These are phyloP conservation scores for Hericium rajendrae DNA, from an alignment of 768 basidiomycete genomes.

Conservation along the genomic window DNA sequence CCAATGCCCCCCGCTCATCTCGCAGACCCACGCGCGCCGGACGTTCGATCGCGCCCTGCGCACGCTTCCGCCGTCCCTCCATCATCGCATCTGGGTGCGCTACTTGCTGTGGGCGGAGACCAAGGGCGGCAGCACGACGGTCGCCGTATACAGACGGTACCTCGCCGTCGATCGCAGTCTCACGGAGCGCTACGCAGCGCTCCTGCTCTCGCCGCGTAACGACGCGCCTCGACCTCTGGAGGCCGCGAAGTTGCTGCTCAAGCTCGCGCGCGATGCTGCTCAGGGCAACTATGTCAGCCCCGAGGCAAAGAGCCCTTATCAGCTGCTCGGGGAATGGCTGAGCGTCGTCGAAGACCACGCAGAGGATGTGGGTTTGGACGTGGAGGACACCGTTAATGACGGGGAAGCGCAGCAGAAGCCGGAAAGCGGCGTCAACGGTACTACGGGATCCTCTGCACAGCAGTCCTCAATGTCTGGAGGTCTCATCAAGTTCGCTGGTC, in stretches of 20 bases:
- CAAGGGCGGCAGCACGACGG: slow-evolving; percentile 69
- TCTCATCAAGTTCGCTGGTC: slow-evolving; percentile 64
- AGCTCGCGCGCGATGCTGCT: slow-evolving; percentile 74
- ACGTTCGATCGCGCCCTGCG: slow-evolving; percentile 93
- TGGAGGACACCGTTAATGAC: slow-evolving; percentile 55
- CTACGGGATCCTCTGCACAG: slow-evolving; percentile 22
- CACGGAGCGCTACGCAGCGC: slow-evolving; percentile 67
- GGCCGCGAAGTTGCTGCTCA: slow-evolving; percentile 84
- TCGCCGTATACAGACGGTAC: slow-evolving; percentile 82
- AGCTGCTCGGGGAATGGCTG: slow-evolving; percentile 86
- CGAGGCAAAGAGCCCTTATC: slow-evolving; percentile 93
- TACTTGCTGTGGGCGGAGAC: slow-evolving; percentile 90
- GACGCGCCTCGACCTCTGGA: slow-evolving; percentile 74
- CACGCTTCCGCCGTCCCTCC: slow-evolving; percentile 86
- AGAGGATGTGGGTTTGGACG: slow-evolving; percentile 86
- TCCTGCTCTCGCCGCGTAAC: slow-evolving; percentile 52
- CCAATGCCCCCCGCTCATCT: slow-evolving; percentile 72
- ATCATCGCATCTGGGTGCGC: slow-evolving; percentile 84
- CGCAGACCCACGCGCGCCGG: slow-evolving; percentile 83
- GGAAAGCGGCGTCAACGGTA: slow-evolving; percentile 30
- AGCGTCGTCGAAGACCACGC: slow-evolving; percentile 84
- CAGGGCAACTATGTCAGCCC: slow-evolving; percentile 77
- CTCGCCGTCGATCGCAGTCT: slow-evolving; percentile 71
- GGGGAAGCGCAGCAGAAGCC: slow-evolving; percentile 43
- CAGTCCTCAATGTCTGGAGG: slow-evolving; percentile 45